Evolutionary conservation across 2,329 filamentous ascomycete species (phyloP).

Genomic region (Ustulina deusta): DNA sequence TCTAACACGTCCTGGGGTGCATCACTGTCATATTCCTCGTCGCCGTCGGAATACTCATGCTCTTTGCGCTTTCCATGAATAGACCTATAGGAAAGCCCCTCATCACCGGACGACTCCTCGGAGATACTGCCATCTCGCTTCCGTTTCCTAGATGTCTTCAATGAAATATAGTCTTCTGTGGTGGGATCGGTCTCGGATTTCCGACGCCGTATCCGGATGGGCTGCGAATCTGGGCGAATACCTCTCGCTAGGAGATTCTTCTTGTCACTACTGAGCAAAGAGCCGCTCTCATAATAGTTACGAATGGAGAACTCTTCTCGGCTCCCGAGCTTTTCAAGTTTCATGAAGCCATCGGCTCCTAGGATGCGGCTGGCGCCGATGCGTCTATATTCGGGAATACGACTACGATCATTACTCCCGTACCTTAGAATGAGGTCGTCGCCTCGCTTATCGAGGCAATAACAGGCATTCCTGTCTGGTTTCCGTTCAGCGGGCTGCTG

Average conservation of each 20-base stretch:
- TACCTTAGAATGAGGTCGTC: constrained; percentile 82
- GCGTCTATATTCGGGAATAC: constrained; percentile 77
- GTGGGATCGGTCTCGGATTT: constrained; percentile 42
- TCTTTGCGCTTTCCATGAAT: constrained; percentile 72
- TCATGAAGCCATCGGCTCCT: constrained; percentile 69
- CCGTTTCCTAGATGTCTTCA: constrained; percentile 59
- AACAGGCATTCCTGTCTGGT: constrained; percentile 55
- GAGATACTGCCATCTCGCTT: constrained; percentile 51
- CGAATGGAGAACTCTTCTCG: constrained; percentile 67
- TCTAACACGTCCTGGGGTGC: constrained; percentile 52
- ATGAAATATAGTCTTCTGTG: constrained; percentile 62
- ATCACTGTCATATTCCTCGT: constrained; percentile 62
- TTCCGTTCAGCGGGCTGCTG: constrained; percentile 32
- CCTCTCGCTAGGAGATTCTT: constrained; percentile 61
- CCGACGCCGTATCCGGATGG: constrained; percentile 56
- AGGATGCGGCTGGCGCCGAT: constrained; percentile 76
- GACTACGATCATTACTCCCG: constrained; percentile 77
- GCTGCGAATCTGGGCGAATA: constrained; percentile 53
- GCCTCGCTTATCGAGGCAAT: constrained; percentile 77
- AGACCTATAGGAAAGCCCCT: constrained; percentile 71
- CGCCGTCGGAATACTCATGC: constrained; percentile 60
- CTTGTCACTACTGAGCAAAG: constrained; percentile 58
- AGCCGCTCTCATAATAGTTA: constrained; percentile 58
- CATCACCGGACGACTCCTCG: constrained; percentile 58
- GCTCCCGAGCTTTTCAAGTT: constrained; percentile 74